Conservation (phyloP, 1,284 basidiomycete species). For the Pyrrhoderma lamaoense region DNA sequence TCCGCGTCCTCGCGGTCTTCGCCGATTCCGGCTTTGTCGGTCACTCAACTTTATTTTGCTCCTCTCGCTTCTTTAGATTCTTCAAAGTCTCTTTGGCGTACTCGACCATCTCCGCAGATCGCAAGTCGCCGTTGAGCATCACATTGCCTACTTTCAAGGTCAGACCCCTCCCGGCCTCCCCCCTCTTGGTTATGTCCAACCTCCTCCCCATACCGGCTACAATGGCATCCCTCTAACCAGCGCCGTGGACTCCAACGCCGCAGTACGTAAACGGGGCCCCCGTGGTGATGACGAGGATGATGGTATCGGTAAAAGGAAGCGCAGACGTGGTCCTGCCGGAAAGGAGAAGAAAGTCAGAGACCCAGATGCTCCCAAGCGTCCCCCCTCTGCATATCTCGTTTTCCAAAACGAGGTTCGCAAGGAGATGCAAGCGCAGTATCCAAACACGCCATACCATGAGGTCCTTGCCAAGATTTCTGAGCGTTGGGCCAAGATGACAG, state of each 20-base stretch:
- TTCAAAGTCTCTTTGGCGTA: no score
- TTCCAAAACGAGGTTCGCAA: constrained; percentile 91
- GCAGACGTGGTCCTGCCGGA: constrained; percentile 23
- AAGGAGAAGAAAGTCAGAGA: constrained; percentile 64
- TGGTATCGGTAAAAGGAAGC: constrained; percentile 26
- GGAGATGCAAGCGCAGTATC: constrained; percentile 58
- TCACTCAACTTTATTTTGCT: no score
- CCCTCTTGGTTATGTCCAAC: not conserved
- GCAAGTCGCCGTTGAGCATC: no score
- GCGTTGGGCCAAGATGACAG: constrained; percentile 65
- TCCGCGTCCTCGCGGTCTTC: no score
- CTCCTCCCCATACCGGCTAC: not conserved
- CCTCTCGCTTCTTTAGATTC: no score
- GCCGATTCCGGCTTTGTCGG: no score
- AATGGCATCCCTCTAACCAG: constrained; percentile 1
- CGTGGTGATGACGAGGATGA: not conserved
- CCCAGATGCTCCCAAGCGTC: constrained; percentile 91
- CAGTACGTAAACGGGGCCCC: constrained; percentile 44
- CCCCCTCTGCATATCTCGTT: constrained; percentile 89
- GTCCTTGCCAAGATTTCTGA: constrained; percentile 66
- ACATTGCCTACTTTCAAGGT: no score
- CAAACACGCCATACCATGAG: constrained; percentile 64
- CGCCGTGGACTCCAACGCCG: constrained; percentile 24
- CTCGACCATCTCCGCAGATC: no score
- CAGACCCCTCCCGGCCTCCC: no score